Evolutionary conservation across 352 stramenopile genomes (phyloP).

Genomic region (Phytophthora uliginosa): DNA sequence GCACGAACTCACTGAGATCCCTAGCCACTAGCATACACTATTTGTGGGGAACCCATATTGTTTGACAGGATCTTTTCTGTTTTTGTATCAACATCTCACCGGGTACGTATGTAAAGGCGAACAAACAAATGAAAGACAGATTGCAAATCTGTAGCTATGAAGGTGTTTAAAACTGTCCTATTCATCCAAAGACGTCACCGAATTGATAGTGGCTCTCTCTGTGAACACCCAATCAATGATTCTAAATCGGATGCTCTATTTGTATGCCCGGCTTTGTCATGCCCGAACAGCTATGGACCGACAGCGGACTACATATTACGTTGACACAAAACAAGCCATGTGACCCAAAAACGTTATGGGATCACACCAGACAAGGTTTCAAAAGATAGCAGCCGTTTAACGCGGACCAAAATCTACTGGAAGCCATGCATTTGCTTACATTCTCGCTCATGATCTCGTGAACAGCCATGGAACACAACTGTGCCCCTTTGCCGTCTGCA

Average conservation of each 20-base stretch:
- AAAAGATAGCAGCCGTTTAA: not conserved
- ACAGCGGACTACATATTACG: not conserved
- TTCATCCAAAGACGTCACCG: not conserved
- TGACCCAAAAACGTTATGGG: not conserved
- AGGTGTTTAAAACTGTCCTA: not conserved
- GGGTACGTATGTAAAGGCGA: not conserved
- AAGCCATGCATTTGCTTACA: not conserved
- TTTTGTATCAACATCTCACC: not conserved
- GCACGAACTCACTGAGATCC: not conserved
- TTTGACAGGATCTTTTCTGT: not conserved
- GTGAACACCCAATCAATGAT: not conserved
- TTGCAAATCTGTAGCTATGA: not conserved
- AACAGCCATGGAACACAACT: not conserved
- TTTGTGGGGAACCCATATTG: not conserved
- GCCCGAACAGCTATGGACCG: not conserved
- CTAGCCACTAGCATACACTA: not conserved
- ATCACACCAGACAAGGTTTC: not conserved
- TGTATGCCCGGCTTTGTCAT: not conserved
- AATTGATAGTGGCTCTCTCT: not conserved
- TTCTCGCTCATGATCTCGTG: not conserved
- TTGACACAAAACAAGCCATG: not conserved
- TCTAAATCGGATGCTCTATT: not conserved
- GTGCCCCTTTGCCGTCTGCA: not conserved
- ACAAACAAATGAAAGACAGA: too few species aligned
- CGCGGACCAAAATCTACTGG: not conserved